Evolutionary conservation across 192 early-diverging fungal genomes (phyloP).

Genomic region (Geranomyces michiganensis): DNA sequence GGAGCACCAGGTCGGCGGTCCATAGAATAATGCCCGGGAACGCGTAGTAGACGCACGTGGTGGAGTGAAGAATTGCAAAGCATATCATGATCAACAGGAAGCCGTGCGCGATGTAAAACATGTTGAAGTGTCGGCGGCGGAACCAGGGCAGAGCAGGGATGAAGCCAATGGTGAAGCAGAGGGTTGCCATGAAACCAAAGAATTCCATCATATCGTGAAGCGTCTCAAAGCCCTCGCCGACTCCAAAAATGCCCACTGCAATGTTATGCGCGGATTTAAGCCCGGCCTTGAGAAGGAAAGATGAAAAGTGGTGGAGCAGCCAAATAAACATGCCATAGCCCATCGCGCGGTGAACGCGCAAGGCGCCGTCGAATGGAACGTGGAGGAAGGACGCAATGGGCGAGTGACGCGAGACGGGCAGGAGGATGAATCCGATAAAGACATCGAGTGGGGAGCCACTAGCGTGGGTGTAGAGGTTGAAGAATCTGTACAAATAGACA

Average conservation of each 20-base stretch:
- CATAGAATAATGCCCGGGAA: constrained; percentile 59
- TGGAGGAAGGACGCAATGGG: constrained; percentile 26
- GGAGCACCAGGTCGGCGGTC: constrained; percentile 62
- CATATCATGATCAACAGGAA: constrained; percentile 29
- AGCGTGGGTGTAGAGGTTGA: constrained; percentile 19
- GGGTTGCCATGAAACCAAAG: constrained; percentile 17
- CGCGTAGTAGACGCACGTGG: constrained; percentile 25
- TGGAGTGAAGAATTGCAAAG: constrained; percentile 14
- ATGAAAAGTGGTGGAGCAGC: constrained; percentile 11
- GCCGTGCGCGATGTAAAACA: constrained; percentile 31
- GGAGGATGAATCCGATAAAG: constrained; percentile 33
- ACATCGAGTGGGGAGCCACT: constrained; percentile 24
- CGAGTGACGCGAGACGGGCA: constrained; percentile 32
- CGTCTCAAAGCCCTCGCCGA: not conserved
- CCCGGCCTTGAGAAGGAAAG: not conserved
- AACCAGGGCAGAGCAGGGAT: constrained; percentile 27
- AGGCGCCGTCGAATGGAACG: constrained; percentile 30
- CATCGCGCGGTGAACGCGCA: constrained; percentile 27
- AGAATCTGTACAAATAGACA: not conserved
- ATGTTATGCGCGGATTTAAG: not conserved
- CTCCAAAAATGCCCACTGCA: not conserved
- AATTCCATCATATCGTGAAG: constrained; percentile 12
- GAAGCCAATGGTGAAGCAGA: constrained; percentile 17
- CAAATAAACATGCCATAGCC: constrained; percentile 19
- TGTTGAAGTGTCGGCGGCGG: constrained; percentile 29